Evolutionary conservation across 1,284 basidiomycete species (phyloP), one percentile per base, ranked within the genome.

Genomic region (Xerocomus nothofagi): DNA sequence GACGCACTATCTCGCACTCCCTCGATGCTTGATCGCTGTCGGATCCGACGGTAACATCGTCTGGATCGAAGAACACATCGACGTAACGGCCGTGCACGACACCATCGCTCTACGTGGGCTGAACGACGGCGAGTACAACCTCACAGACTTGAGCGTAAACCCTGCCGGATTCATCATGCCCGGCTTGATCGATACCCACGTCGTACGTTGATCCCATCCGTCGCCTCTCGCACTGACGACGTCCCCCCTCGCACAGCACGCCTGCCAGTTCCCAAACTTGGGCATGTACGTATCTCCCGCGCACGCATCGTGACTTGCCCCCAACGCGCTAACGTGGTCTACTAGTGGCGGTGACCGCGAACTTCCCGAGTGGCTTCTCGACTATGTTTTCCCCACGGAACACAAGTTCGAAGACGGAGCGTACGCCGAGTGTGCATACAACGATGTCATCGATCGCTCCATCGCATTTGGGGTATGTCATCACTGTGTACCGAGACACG

Each of bases 321-420:
- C n/a, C 30, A 29, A 29, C 47, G 31, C 27, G 32, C 49, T 55
- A 14, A 51, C 47, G 8, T 32, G 0, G 23, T 4, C 5, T 15
- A 2, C 38, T 33, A 89, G 87, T 40, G 88, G 88, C 15, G 80
- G 84, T 56, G 78, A 91, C 65, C 78, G 83, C 58, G 75, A 96
- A 67, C 84, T 98, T 12, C 78, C 96, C 6, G 88, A 92, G 54
- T 98, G 94, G 94, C 80, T 97, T 24, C 66, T 82, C 33, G 72
- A 89, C 40, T 76, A 92, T 47, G 96, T 93, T 0, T 98, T 95
- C 66, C 95, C 95, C 0, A 83, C 84, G 62, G 95, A 98, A 70
- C 71, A 78, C 18, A 82, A 79, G 54, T 98, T 92, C 62, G 61
- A 72, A 23, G 81, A 94, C 61, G 54, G 75, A 0, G 66, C 73